Conservation (phyloP, 441 rosid species). For the Hypseocharis bilobata region DNA sequence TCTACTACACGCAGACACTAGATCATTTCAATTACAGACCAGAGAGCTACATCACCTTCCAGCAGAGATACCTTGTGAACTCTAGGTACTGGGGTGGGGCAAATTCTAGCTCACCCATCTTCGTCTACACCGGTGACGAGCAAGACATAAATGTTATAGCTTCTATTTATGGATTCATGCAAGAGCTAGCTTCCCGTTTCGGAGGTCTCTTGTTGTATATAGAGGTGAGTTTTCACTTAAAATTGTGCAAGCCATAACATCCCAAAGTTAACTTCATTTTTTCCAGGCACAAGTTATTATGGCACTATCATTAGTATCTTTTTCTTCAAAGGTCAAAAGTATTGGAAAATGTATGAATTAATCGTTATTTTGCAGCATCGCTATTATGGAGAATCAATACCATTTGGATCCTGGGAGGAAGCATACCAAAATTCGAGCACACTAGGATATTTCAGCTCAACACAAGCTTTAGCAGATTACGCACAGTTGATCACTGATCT, state of each 20-base stretch:
- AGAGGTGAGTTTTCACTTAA: too few relatives aligned
- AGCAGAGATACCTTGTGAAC: constrained; percentile 31
- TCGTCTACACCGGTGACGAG: constrained; percentile 31
- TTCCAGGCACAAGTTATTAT: too few relatives aligned
- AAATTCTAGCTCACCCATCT: constrained; percentile 29
- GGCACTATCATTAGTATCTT: too few relatives aligned
- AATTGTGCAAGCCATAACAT: too few relatives aligned
- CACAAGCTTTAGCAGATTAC: constrained; percentile 41
- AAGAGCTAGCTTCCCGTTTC: too few relatives aligned
- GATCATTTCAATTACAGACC: constrained; percentile 42
- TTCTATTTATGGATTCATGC: too few relatives aligned
- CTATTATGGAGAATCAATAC: constrained; percentile 35
- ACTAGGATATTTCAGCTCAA: constrained; percentile 32
- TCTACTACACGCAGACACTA: constrained; percentile 27
- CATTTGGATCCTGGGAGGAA: constrained; percentile 27
- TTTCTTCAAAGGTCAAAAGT: too few relatives aligned
- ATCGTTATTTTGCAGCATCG: too few relatives aligned
- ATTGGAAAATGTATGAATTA: too few relatives aligned
- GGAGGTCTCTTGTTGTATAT: constrained; percentile 28
- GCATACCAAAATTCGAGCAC: constrained; percentile 23
- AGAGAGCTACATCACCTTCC: constrained; percentile 32
- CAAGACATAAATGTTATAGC: too few relatives aligned
- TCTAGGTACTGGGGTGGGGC: constrained; percentile 34
- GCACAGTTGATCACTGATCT: constrained; percentile 30
- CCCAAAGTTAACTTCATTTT: too few relatives aligned